Evolutionary conservation across 176 grass and related monocot genomes (phyloP), one percentile per base, ranked within the genome.

Genomic region (Aegilops bicornis): DNA sequence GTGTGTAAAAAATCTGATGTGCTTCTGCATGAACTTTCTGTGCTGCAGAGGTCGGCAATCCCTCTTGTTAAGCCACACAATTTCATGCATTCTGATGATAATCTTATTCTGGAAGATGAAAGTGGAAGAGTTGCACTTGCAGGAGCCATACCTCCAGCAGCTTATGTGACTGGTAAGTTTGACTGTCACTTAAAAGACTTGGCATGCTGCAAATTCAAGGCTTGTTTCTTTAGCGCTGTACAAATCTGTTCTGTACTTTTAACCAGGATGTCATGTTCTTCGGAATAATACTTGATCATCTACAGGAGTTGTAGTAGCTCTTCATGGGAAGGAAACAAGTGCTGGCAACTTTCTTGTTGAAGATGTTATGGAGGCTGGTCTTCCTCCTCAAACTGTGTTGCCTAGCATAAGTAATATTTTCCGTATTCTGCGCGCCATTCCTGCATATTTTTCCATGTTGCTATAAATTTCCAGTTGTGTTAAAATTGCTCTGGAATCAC

Each of bases 71-170:
- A 96, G 54, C 97, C 82, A 13, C 97, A 99, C 77, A 99, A 99
- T 90, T 99, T 99, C 91, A 91, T 93, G 82, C 94, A 95, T 80
- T 88, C 89, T 58, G 97, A 99, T 68, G 97, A 99, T 81, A 92
- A 99, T 94, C 92, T 99, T 69, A 92, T 96, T 90, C 87, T 99
- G 81, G 97, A 99, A 99, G 94, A 99, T 85, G 97, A 99, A 83
- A 99, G 97, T 59, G 97, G 97, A 87, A 92, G 97, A 82, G 97
- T 99, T 82, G 91, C 93, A 78, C 85, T 99, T 83, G 85, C 94
- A 87, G 94, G 94, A 91, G 73, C 82, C 65, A 85, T 96, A 80
- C 72, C 79, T 56, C 90, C 90, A 88, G 82, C 89, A 45, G 79
- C 90, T 69, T 96, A 90, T 68, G 97, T 99, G 73, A 96, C 97